Evolutionary conservation across 257 asterid species (phyloP).

Genomic region (Catharanthus roseus): DNA sequence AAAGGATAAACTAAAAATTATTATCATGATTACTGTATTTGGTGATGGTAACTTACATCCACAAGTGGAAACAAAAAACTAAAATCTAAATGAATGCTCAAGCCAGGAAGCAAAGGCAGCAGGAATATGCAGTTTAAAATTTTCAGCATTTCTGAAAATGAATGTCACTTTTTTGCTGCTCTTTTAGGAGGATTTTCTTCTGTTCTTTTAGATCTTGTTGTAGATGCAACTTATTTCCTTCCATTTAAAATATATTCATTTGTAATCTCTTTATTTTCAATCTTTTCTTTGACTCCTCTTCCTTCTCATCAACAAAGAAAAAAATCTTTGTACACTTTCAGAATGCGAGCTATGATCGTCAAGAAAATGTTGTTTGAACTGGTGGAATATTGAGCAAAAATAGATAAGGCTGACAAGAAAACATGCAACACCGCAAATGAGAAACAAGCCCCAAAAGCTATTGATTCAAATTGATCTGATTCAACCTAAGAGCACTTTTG

Average conservation of each 20-base stretch:
- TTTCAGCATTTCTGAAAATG: too few relatives aligned
- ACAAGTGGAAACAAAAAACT: too few relatives aligned
- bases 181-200: too few relatives aligned
- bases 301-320: conserved; percentile 57
- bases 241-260: neutral
- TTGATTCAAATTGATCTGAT: conserved; percentile 38
- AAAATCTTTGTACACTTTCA: conserved; percentile 33
- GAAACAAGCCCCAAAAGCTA: conserved; percentile 68
- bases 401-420: conserved; percentile 33
- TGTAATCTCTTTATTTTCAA: conserved; percentile 48
- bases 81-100: too few relatives aligned
- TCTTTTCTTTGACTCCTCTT: conserved; percentile 33
- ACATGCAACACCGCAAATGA: conserved; percentile 46
- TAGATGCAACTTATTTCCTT: too few relatives aligned
- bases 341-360: conserved; percentile 27
- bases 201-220: too few relatives aligned
- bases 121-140: too few relatives aligned
- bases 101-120: too few relatives aligned
- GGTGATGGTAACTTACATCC: too few relatives aligned
- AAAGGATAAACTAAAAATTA: too few relatives aligned
- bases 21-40: too few relatives aligned
- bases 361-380: conserved; percentile 35
- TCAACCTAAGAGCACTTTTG: conserved; percentile 18
- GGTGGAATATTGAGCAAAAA: conserved; percentile 25
- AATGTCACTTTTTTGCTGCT: too few relatives aligned